Conservation (phyloP, 257 asterid species). For the Solanum tacnaense region DNA sequence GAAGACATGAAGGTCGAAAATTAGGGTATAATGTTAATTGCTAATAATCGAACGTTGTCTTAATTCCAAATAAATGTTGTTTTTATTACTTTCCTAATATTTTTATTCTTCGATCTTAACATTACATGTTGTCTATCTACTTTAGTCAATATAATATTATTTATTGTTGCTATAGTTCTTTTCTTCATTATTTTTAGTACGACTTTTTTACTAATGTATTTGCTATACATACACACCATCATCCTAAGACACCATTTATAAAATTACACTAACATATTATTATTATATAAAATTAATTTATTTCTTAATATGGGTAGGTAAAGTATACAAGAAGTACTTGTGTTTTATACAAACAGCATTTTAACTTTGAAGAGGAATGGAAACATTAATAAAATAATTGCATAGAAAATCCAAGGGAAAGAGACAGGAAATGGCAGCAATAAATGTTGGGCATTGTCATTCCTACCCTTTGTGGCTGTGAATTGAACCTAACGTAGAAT, state of each 20-base stretch:
- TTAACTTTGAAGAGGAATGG: not conserved
- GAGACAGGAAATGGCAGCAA: not conserved
- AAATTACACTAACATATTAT: not conserved
- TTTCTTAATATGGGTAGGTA: not conserved
- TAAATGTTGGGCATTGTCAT: not conserved
- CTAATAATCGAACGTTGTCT: not conserved
- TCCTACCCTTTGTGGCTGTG: not conserved
- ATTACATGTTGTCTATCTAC: too few relatives aligned
- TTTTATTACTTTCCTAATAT: not conserved
- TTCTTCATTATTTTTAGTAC: too few relatives aligned
- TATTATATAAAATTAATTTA: too few relatives aligned
- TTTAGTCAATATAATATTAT: too few relatives aligned
- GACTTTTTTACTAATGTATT: rapidly evolving
- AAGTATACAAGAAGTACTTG: not conserved
- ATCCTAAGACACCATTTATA: not conserved
- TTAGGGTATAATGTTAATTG: not conserved
- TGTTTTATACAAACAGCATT: not conserved
- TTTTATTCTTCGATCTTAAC: too few relatives aligned
- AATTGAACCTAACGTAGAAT: not conserved
- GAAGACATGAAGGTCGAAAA: not conserved
- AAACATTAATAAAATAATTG: not conserved
- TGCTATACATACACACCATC: not conserved
- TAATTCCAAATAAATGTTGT: not conserved
- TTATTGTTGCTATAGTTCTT: too few relatives aligned
- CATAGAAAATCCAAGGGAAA: not conserved